phyloP scores from a whole-genome alignment of 768 basidiomycete genomes.

The Coprinellus aureogranulatus region DNA sequence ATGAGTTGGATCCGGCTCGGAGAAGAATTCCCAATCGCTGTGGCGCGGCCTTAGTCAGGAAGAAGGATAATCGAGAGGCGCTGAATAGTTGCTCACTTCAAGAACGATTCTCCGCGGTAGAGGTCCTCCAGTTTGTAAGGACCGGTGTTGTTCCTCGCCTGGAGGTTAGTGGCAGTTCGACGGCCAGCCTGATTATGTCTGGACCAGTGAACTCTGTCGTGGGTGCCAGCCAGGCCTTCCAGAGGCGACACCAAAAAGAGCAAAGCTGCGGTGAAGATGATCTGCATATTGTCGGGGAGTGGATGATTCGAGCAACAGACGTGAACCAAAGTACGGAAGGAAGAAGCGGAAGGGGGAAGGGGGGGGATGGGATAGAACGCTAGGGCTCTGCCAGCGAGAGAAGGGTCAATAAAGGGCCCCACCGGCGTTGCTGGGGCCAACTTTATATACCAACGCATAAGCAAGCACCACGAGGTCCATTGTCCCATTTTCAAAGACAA shows the following conservation, averaged over 20 bases:
- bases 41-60: background rate
- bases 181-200: slow-evolving; percentile 16
- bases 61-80: background rate
- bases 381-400: background rate
- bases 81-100: slow-evolving; percentile 44
- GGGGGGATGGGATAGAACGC: background rate
- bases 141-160: slow-evolving; percentile 19
- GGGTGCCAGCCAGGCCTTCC: slow-evolving; percentile 32
- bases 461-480: background rate
- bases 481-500: background rate
- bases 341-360: background rate
- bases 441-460: background rate
- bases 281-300: slow-evolving; percentile 13
- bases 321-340: background rate
- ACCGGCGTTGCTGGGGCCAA: background rate
- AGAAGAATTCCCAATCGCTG: slow-evolving; percentile 71
- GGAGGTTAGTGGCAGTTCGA: slow-evolving; percentile 6
- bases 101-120: slow-evolving; percentile 53
- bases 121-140: slow-evolving; percentile 31
- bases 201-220: slow-evolving; percentile 13
- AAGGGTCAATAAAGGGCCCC: background rate
- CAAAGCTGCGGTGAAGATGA: slow-evolving; percentile 8
- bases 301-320: background rate
- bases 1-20: slow-evolving; percentile 61
- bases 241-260: slow-evolving; percentile 14